Conservation (phyloP, 257 asterid genomes). For the Petunia axillaris region DNA sequence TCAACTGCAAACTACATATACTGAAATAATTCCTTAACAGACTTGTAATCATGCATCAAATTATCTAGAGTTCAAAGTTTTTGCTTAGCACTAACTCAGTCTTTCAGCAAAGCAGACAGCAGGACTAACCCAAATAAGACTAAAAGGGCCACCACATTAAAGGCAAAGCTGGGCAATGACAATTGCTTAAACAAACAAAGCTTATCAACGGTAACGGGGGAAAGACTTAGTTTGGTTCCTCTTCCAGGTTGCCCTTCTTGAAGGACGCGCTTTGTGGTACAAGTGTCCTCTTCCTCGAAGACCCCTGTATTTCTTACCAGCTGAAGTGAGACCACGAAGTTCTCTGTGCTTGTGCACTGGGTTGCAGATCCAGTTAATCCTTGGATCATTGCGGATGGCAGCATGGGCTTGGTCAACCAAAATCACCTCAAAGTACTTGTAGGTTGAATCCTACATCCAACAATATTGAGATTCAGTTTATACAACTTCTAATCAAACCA, state of each 20-base stretch:
- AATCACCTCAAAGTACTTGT: constrained; percentile 4
- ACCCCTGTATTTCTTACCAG: constrained; percentile 10
- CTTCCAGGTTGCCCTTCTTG: constrained; percentile 4
- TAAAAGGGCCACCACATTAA: not conserved
- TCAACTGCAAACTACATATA: too few species aligned
- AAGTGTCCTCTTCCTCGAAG: not conserved
- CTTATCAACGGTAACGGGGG: not conserved
- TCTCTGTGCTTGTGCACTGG: not conserved
- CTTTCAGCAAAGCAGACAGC: not conserved
- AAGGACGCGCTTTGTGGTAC: not conserved
- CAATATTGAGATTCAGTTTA: too few species aligned
- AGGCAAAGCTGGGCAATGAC: not conserved
- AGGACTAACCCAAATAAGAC: not conserved
- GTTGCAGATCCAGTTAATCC: not conserved
- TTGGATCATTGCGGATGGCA: not conserved
- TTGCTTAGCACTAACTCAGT: too few species aligned
- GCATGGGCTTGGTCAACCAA: constrained; percentile 13
- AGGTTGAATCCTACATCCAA: not conserved
- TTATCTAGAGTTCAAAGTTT: too few species aligned
- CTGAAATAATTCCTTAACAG: too few species aligned
- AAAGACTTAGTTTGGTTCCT: not conserved
- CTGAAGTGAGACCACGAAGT: not conserved
- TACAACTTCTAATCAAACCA: too few species aligned
- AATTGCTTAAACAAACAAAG: not conserved
- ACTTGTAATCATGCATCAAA: too few species aligned